phyloP scores from a whole-genome alignment of 1,139 yeast genomes.

The Yamadazyma atlantica region DNA sequence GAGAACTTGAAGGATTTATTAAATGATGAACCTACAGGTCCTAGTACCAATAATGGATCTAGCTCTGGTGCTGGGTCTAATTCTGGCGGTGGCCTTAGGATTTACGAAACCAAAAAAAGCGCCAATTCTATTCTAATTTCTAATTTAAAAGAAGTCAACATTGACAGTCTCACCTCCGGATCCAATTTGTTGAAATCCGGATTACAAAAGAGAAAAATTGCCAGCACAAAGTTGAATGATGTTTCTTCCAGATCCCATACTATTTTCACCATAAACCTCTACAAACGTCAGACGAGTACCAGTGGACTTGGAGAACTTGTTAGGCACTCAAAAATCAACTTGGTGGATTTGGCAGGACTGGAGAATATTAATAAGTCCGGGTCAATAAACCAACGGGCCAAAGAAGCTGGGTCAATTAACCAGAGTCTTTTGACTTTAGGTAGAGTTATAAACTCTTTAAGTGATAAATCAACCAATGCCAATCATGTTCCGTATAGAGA shows the following conservation, averaged over 20 bases:
- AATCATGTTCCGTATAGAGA: slow-evolving; percentile 81
- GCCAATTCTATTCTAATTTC: slow-evolving; percentile 38
- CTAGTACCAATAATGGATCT: background rate
- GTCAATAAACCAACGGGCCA: slow-evolving; percentile 73
- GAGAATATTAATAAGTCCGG: slow-evolving; percentile 81
- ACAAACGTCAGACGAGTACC: slow-evolving; percentile 33
- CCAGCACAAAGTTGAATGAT: slow-evolving; percentile 69
- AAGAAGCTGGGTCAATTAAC: slow-evolving; percentile 87
- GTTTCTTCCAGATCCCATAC: slow-evolving; percentile 73
- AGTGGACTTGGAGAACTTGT: slow-evolving; percentile 39
- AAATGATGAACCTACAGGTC: slow-evolving; percentile 29
- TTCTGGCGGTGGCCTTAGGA: slow-evolving; percentile 32
- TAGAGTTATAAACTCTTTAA: slow-evolving; percentile 72
- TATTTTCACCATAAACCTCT: slow-evolving; percentile 61
- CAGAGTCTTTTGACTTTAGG: slow-evolving; percentile 83
- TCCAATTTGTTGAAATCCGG: slow-evolving; percentile 54
- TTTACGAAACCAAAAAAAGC: slow-evolving; percentile 44
- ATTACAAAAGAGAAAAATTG: slow-evolving; percentile 57
- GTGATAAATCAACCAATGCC: slow-evolving; percentile 18
- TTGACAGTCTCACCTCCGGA: slow-evolving; percentile 56
- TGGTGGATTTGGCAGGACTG: slow-evolving; percentile 90
- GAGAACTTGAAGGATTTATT: slow-evolving; percentile 69
- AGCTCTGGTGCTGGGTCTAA: slow-evolving; percentile 26
- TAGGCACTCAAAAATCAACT: slow-evolving; percentile 64
- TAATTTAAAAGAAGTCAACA: slow-evolving; percentile 55